These are phyloP conservation scores for Heterococcus sp. DNA, from an alignment of 108 stramenopile genomes.

Conservation along the genomic window DNA sequence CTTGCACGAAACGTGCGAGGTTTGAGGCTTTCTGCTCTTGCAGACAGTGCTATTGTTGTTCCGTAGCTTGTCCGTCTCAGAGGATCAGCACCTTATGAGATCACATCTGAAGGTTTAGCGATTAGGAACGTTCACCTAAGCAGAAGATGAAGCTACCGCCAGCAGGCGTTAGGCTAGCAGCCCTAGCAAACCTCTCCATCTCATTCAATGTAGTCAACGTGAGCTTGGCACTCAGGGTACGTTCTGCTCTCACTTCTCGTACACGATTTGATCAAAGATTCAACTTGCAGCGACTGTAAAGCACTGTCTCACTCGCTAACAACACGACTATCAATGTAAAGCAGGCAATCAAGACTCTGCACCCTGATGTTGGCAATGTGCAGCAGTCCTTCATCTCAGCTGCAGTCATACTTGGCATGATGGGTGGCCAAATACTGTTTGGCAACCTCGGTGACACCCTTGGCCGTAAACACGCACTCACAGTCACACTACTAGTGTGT, in stretches of 20 bases:
- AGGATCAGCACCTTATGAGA: too few species aligned
- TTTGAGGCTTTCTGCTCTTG: too few species aligned
- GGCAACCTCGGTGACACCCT: slow-evolving; percentile 28
- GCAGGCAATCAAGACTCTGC: not conserved
- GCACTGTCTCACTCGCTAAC: too few species aligned
- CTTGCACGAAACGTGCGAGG: too few species aligned
- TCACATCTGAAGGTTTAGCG: too few species aligned
- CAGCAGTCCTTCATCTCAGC: not conserved
- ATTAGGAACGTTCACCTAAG: too few species aligned
- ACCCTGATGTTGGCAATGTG: not conserved
- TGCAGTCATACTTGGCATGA: slow-evolving; percentile 28
- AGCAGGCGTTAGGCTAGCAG: not conserved
- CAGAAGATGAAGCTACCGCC: not conserved
- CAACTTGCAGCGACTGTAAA: too few species aligned
- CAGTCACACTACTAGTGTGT: slow-evolving; percentile 15
- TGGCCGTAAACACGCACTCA: slow-evolving; percentile 30
- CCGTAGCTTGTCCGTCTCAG: too few species aligned
- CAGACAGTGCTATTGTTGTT: too few species aligned
- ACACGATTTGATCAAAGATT: too few species aligned
- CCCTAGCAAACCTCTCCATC: not conserved
- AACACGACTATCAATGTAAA: too few species aligned
- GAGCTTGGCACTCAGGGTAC: not conserved
- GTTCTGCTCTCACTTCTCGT: too few species aligned
- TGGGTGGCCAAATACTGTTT: slow-evolving; percentile 41
- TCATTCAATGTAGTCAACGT: not conserved